phyloP scores from a whole-genome alignment of 1,284 basidiomycete genomes.

The Pseudozyma tsukubaensis region DNA sequence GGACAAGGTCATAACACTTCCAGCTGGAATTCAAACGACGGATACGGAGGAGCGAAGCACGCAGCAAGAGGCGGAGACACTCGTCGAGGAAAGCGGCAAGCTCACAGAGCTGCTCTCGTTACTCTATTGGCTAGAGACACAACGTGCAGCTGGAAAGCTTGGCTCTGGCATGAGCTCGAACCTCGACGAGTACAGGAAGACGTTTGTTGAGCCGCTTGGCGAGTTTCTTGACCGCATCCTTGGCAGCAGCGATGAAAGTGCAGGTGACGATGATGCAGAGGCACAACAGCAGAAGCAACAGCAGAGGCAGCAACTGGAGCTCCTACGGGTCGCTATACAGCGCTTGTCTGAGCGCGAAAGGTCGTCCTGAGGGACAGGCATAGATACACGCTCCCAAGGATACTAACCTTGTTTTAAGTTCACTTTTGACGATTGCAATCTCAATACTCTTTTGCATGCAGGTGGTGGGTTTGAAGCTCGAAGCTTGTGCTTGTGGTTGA shows the following conservation, averaged over 20 bases:
- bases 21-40: conserved; percentile 1
- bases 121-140: conserved; percentile 28
- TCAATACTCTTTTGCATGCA: too few relatives aligned
- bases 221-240: conserved; percentile 1
- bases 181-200: neutral
- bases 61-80: neutral
- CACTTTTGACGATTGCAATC: too few relatives aligned
- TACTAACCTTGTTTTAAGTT: too few relatives aligned
- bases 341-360: neutral
- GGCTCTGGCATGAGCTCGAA: neutral
- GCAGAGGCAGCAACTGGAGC: conserved; percentile 10
- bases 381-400: too few relatives aligned
- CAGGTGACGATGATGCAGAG: neutral
- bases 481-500: too few relatives aligned
- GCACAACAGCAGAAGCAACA: neutral
- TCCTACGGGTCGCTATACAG: conserved; percentile 12
- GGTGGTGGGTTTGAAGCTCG: too few relatives aligned
- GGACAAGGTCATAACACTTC: conserved; percentile 7
- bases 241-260: neutral
- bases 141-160: neutral
- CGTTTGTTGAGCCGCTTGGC: conserved; percentile 12
- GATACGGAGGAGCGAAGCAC: neutral
- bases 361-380: too few relatives aligned
- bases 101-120: conserved; percentile 30
- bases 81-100: conserved; percentile 22